These are phyloP conservation scores for Tylopilus subfusipes DNA, from an alignment of 768 basidiomycete species.

Conservation along the genomic window DNA sequence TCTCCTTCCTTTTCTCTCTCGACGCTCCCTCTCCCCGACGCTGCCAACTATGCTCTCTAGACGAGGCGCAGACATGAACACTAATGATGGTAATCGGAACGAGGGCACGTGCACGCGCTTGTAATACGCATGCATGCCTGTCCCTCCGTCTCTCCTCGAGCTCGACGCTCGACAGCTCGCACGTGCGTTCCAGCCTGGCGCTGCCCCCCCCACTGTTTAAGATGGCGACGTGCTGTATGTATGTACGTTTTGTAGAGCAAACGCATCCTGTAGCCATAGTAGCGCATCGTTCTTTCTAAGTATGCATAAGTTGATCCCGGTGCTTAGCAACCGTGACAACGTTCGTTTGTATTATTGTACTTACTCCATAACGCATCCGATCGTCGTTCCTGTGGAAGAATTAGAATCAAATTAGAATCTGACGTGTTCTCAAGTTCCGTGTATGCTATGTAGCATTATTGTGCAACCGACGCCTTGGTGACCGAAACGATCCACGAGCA, in stretches of 20 bases:
- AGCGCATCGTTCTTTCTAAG: not conserved
- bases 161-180: constrained; percentile 1
- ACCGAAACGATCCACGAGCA: too few relatives aligned
- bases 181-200: constrained; percentile 4
- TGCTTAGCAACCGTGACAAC: not conserved
- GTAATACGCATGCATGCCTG: too few relatives aligned
- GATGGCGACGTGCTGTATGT: not conserved
- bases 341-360: too few relatives aligned
- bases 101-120: not conserved
- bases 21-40: not conserved
- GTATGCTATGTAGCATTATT: too few relatives aligned
- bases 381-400: too few relatives aligned
- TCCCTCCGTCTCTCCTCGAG: too few relatives aligned
- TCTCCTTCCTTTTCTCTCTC: too few relatives aligned
- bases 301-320: too few relatives aligned
- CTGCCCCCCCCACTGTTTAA: not conserved
- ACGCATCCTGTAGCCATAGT: constrained; percentile 12
- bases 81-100: not conserved
- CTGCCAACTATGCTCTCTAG: constrained; percentile 1
- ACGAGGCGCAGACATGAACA: constrained; percentile 2
- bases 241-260: not conserved
- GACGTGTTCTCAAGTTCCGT: too few relatives aligned
- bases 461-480: too few relatives aligned
- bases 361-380: too few relatives aligned
- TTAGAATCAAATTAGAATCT: too few relatives aligned